phyloP scores from a whole-genome alignment of 2,329 filamentous ascomycete species.

The Cladosporium sp. region DNA sequence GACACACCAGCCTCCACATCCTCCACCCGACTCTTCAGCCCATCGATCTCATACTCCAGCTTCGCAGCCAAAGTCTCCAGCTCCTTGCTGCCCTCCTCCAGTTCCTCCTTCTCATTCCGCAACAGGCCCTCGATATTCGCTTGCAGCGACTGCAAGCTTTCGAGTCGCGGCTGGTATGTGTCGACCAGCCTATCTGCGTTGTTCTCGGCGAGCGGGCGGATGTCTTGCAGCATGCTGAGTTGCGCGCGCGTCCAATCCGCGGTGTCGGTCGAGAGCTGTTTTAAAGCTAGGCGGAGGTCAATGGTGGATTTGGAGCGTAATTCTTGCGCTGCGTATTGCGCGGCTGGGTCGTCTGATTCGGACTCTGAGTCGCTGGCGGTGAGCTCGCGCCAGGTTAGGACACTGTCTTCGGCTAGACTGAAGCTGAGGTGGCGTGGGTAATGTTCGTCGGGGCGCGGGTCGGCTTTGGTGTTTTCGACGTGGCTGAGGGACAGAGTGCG shows the following conservation, averaged over 20 bases:
- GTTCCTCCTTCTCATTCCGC: constrained; percentile 58
- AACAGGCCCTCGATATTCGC: constrained; percentile 64
- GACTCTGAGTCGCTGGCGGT: constrained; percentile 24
- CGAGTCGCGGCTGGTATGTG: constrained; percentile 63
- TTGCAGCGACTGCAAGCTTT: constrained; percentile 62
- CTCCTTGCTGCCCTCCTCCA: constrained; percentile 68
- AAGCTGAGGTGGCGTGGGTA: constrained; percentile 72
- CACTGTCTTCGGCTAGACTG: constrained; percentile 66
- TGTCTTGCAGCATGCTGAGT: constrained; percentile 47
- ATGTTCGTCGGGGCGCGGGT: constrained; percentile 43
- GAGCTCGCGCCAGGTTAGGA: constrained; percentile 53
- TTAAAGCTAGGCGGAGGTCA: constrained; percentile 49
- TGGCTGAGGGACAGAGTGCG: constrained; percentile 51
- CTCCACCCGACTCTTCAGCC: constrained; percentile 70
- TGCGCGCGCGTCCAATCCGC: constrained; percentile 57
- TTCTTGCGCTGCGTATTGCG: constrained; percentile 21
- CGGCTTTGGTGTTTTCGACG: constrained; percentile 15
- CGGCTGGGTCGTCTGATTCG: constrained; percentile 15
- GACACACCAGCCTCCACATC: constrained; percentile 79
- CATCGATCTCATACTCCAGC: constrained; percentile 84
- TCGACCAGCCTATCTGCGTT: constrained; percentile 61
- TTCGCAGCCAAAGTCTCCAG: constrained; percentile 76
- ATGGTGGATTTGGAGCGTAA: constrained; percentile 49
- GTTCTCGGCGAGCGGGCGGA: constrained; percentile 53
- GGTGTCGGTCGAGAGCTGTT: constrained; percentile 25